phyloP scores from a whole-genome alignment of 352 stramenopile species.

The Globisporangium spinosum region DNA sequence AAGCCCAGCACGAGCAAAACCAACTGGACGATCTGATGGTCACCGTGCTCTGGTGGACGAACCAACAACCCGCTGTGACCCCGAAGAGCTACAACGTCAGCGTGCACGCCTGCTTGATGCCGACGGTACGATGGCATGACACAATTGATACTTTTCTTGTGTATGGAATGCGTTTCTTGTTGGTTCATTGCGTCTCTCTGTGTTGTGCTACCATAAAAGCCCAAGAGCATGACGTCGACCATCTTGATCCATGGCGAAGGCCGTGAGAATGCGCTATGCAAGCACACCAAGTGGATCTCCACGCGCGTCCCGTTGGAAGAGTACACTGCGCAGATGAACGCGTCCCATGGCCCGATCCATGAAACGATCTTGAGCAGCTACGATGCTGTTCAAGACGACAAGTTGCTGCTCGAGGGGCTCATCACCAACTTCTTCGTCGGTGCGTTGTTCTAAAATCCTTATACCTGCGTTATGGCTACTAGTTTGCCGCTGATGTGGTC shows the following conservation, averaged over 20 bases:
- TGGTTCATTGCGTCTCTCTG: no score
- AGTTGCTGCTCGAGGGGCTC: conserved; percentile 61
- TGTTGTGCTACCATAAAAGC: conserved; percentile 3
- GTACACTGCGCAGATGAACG: conserved; percentile 23
- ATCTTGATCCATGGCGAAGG: conserved; percentile 51
- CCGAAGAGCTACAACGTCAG: conserved; percentile 27
- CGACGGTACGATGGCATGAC: conserved; percentile 18
- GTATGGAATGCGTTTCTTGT: no score
- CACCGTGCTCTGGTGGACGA: conserved; percentile 56
- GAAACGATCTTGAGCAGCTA: conserved; percentile 52
- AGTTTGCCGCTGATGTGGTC: background rate
- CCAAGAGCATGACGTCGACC: conserved; percentile 32
- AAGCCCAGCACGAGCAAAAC: background rate
- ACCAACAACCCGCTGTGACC: background rate
- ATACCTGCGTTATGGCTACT: background rate
- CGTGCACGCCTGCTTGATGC: conserved; percentile 57
- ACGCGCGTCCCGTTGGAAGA: conserved; percentile 50
- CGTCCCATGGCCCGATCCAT: conserved; percentile 30
- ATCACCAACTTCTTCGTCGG: conserved; percentile 81
- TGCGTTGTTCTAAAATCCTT: conserved; percentile 19
- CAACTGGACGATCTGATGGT: conserved; percentile 47
- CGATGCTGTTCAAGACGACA: conserved; percentile 18
- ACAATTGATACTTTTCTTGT: no score
- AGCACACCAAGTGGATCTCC: conserved; percentile 71
- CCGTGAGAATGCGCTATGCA: conserved; percentile 44